Base-by-base conservation (phyloP, 179 eudicot species). In the Actinidia polygama region DNA sequence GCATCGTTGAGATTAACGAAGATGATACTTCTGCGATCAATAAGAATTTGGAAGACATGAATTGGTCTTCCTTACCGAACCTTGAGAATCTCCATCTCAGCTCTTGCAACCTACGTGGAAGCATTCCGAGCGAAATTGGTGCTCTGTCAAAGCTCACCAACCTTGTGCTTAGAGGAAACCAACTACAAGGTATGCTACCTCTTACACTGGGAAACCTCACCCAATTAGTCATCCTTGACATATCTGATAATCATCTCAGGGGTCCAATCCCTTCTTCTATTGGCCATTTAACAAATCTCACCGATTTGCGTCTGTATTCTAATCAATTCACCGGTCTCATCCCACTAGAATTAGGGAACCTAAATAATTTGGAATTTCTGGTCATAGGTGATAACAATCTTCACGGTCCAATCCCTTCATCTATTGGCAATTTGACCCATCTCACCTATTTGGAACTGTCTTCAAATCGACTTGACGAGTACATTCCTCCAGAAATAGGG, bases 21-120 rank as follows among this genome's bases (percentile, higher is more conserved):
- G 0, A 3, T 10, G 2, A 19, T 9, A 19, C 0, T 8, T n/a
- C 11, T n/a, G 0, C 7, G 9, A 10, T n/a, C 10, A 6, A 0
- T 9, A 11, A 36, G 7, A 23, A 24, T 9, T 26, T 72, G 8
- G 16, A 10, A 49, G 4, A n/a, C 50, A 15, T 72, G 75, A 72
- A 21, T 49, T 72, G 75, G 75, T 47, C 55, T 72, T 49, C 57
- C 36, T 72, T 72, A 30, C 57, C 75, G 19, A 72, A 72, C 12
- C 75, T 72, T 18, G 16, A 10, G 19, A 10, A 4, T 46, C 55
- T 72, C 19, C 0, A 46, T 47, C 9, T 71, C 24, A 71, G 57
- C 0, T 0, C 3, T 0, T 46, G 1, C 44, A 0, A 6, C 55
- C 11, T 72, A 5, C n/a, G 0, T 47, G 75, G 75, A n/a, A 24